phyloP scores from a whole-genome alignment of 1,284 basidiomycete genomes.

The Naganishia liquefaciens region DNA sequence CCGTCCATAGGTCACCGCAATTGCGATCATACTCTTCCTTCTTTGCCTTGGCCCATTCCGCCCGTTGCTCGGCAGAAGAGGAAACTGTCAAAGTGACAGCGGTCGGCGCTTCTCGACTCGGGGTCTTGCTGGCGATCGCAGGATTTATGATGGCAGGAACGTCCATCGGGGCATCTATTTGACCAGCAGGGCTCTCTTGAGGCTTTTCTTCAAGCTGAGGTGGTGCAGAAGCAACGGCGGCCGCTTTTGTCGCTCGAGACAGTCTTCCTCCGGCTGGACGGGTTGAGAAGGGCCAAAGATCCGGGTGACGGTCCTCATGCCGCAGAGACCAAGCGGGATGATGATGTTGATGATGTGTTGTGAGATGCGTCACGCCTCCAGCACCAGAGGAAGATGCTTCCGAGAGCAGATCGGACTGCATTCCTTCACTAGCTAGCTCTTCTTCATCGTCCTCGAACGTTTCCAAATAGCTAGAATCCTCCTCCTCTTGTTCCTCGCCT shows the following conservation, averaged over 20 bases:
- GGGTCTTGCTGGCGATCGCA: background rate
- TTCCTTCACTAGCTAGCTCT: background rate
- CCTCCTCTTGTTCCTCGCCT: slow-evolving; percentile 1
- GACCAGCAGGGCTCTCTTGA: background rate
- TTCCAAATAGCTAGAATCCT: background rate
- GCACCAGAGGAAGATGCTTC: background rate
- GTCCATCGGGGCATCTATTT: background rate
- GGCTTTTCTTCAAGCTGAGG: no score
- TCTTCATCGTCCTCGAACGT: background rate
- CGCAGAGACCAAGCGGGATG: slow-evolving; percentile 26
- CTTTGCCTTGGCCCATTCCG: slow-evolving; percentile 30
- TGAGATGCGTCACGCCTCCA: background rate
- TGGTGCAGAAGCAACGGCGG: no score
- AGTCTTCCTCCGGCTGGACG: no score
- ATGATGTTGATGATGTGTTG: slow-evolving; percentile 13
- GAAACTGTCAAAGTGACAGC: slow-evolving; percentile 5
- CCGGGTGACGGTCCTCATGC: slow-evolving; percentile 22
- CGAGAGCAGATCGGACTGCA: background rate
- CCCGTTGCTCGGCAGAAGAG: slow-evolving; percentile 20
- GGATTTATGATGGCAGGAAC: background rate
- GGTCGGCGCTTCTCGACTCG: background rate
- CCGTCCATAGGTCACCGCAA: slow-evolving; percentile 42
- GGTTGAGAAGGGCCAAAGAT: slow-evolving; percentile 23
- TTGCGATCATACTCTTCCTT: slow-evolving; percentile 36
- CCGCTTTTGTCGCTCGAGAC: background rate